These are phyloP conservation scores for grape (Vitis vinifera) DNA, from an alignment of 164 flowering plant species.

Conservation along the genomic window ASM3070453v1 NC_081810.1:14754501-14755000, in stretches of 20 bases:
- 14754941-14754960: too few relatives aligned
- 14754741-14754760: conserved; percentile 29
- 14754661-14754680: conserved; percentile 43
- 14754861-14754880: conserved; percentile 32
- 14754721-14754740: conserved; percentile 28
- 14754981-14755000: too few relatives aligned
- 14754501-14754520: too few relatives aligned
- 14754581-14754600: too few relatives aligned
- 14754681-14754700: conserved; percentile 41
- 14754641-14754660: conserved; percentile 36
- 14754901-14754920: too few relatives aligned
- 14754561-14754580: too few relatives aligned
- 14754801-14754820: conserved; percentile 51
- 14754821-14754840: conserved; percentile 35
- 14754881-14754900: conserved; percentile 13
- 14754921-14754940: too few relatives aligned
- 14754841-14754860: conserved; percentile 32
- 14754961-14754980: too few relatives aligned
- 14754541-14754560: too few relatives aligned
- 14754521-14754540: too few relatives aligned
- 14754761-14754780: conserved; percentile 28
- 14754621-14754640: conserved; percentile 18
- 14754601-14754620: too few relatives aligned
- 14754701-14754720: conserved; percentile 29
- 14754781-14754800: conserved; percentile 35